These are phyloP conservation scores for Umbelopsis sp. DNA, from an alignment of 192 early-diverging fungal species.

Conservation along the genomic window DNA sequence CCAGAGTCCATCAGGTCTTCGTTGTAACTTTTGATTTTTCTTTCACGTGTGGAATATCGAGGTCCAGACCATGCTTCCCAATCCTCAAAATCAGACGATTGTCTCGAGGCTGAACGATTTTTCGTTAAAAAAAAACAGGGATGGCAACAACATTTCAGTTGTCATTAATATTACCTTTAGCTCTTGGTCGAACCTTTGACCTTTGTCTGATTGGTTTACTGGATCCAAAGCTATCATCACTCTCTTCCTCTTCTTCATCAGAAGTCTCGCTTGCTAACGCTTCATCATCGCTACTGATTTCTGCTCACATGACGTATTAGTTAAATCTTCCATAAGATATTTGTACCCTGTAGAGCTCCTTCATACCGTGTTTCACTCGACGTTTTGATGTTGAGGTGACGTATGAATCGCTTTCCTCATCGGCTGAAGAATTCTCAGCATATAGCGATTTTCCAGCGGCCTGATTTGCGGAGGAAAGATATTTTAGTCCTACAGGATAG, in stretches of 20 bases:
- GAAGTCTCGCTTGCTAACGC: not conserved
- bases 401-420: not conserved
- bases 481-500: not conserved
- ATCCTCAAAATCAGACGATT: slow-evolving; percentile 7
- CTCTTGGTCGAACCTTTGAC: not conserved
- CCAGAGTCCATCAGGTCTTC: slow-evolving; percentile 37
- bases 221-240: not conserved
- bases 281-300: not conserved
- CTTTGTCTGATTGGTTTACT: not conserved
- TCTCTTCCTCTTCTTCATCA: not conserved
- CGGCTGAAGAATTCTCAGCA: slow-evolving; percentile 7
- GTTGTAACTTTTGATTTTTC: slow-evolving; percentile 32
- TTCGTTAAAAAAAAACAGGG: not conserved
- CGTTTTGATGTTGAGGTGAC: not conserved
- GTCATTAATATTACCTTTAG: not conserved
- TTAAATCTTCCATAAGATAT: not conserved
- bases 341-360: too few relatives aligned
- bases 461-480: not conserved
- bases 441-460: not conserved
- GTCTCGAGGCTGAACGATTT: not conserved
- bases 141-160: not conserved
- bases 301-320: not conserved
- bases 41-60: slow-evolving; percentile 31
- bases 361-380: not conserved
- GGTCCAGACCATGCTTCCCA: slow-evolving; percentile 8